Evolutionary conservation across 257 asterid genomes (phyloP).

Genomic region (Cynanchum wilfordii): DNA sequence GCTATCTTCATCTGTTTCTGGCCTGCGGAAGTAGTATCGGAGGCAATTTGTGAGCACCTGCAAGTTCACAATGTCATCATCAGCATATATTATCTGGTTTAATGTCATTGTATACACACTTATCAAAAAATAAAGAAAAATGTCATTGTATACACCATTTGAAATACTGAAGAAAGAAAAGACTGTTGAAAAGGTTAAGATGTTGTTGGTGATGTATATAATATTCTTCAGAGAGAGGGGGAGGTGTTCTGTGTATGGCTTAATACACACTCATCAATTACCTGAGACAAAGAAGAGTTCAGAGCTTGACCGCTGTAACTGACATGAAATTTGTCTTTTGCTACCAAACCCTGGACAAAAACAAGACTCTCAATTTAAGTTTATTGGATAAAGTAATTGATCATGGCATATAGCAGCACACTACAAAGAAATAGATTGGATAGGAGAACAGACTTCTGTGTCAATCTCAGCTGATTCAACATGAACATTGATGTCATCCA

Average conservation of each 20-base stretch:
- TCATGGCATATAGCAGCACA: not conserved
- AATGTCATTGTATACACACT: not conserved
- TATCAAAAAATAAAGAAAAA: too few relatives aligned
- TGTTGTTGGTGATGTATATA: not conserved
- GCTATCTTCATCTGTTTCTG: conserved; percentile 85
- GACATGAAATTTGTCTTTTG: conserved; percentile 92
- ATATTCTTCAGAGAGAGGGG: not conserved
- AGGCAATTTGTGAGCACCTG: conserved; percentile 89
- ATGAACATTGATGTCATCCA: conserved; percentile 58
- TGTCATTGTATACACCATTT: not conserved
- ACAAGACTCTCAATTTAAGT: conserved; percentile 16
- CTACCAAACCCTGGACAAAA: conserved; percentile 71
- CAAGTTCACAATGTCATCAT: conserved; percentile 3
- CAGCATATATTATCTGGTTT: not conserved
- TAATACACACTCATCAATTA: conserved; percentile 22
- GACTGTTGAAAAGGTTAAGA: not conserved
- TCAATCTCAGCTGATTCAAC: conserved; percentile 98
- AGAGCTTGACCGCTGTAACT: conserved; percentile 89
- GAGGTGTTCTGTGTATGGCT: too few relatives aligned
- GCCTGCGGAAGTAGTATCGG: conserved; percentile 87
- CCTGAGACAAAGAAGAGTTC: conserved; percentile 93
- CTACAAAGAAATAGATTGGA: not conserved
- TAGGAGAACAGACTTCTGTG: conserved; percentile 57
- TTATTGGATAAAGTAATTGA: not conserved
- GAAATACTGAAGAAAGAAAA: not conserved